A percentile compares a stretch with the other conserved stretches of the same genome.
Evolutionary conservation across 1,284 basidiomycete species (phyloP).

Genomic region (Cryptococcus sp.): DNA sequence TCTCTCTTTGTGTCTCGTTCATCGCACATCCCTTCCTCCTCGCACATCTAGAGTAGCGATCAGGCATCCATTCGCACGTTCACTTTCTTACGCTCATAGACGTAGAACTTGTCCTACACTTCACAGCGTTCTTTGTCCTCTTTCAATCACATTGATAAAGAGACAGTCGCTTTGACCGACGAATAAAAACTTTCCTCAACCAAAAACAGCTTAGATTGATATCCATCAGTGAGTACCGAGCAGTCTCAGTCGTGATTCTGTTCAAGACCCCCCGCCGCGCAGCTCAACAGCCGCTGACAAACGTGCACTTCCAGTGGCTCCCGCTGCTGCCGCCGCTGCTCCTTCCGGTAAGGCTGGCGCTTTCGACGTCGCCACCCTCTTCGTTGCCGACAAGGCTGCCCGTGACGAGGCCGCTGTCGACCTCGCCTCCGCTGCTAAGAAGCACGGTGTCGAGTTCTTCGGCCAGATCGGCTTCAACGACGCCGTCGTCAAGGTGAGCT

Average conservation of each 20-base stretch:
- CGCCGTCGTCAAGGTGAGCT: constrained; percentile 69
- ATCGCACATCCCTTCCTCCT: neutral
- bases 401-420: constrained; percentile 70
- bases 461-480: constrained; percentile 73
- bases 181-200: constrained; percentile 1
- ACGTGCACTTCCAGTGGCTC: constrained; percentile 38
- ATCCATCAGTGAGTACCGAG: constrained; percentile 19
- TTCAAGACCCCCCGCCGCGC: neutral
- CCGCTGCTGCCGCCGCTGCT: constrained; percentile 47
- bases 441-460: constrained; percentile 82
- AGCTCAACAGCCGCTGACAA: neutral
- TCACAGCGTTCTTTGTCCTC: neutral
- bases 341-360: constrained; percentile 44
- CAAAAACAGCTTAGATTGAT: constrained; percentile 9
- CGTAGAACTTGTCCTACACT: neutral
- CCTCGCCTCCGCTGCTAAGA: constrained; percentile 73
- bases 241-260: neutral
- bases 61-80: neutral
- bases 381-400: constrained; percentile 56
- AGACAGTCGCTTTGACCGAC: neutral
- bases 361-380: constrained; percentile 53
- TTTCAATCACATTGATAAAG: neutral
- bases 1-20: constrained; percentile 1
- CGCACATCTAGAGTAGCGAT: neutral
- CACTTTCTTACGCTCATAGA: neutral